A percentile compares a stretch with the other conserved stretches of the same genome.
phyloP scores from a whole-genome alignment of 306 rosid species.

The Vigna hirtella region DNA sequence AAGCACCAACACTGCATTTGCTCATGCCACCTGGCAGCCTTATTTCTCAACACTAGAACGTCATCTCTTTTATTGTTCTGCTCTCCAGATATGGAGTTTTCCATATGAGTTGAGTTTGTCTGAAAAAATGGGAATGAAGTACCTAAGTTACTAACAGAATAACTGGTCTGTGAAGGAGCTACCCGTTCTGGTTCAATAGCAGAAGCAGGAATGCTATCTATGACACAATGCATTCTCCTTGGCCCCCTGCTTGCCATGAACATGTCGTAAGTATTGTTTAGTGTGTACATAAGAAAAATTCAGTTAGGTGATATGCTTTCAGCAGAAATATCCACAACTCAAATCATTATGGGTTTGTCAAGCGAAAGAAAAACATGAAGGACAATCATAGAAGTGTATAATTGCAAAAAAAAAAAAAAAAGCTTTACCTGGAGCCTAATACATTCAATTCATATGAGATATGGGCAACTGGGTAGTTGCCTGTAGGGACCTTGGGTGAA shows the following conservation, averaged over 20 bases:
- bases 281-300: slow-evolving; percentile 7
- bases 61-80: slow-evolving; percentile 57
- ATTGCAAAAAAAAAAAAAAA: neutral
- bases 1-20: slow-evolving; percentile 99
- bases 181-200: slow-evolving; percentile 77
- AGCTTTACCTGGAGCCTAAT: slow-evolving; percentile 87
- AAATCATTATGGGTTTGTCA: neutral
- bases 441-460: slow-evolving; percentile 89
- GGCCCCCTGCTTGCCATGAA: slow-evolving; percentile 80
- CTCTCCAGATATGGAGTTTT: slow-evolving; percentile 56
- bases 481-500: slow-evolving; percentile 79
- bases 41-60: slow-evolving; percentile 74
- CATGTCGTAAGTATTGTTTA: slow-evolving; percentile 27
- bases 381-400: neutral
- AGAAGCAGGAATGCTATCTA: slow-evolving; percentile 79
- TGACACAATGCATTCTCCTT: slow-evolving; percentile 90
- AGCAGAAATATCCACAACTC: slow-evolving; percentile 23
- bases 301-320: slow-evolving; percentile 14
- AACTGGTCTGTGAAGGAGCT: slow-evolving; percentile 79
- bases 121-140: slow-evolving; percentile 68
- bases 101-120: slow-evolving; percentile 66
- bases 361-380: slow-evolving; percentile 11
- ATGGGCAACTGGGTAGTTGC: slow-evolving; percentile 89
- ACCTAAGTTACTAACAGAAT: slow-evolving; percentile 58
- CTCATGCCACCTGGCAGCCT: slow-evolving; percentile 97